Evolutionary conservation across 768 basidiomycete genomes (phyloP).

Genomic region (Amanita subjunquillea): DNA sequence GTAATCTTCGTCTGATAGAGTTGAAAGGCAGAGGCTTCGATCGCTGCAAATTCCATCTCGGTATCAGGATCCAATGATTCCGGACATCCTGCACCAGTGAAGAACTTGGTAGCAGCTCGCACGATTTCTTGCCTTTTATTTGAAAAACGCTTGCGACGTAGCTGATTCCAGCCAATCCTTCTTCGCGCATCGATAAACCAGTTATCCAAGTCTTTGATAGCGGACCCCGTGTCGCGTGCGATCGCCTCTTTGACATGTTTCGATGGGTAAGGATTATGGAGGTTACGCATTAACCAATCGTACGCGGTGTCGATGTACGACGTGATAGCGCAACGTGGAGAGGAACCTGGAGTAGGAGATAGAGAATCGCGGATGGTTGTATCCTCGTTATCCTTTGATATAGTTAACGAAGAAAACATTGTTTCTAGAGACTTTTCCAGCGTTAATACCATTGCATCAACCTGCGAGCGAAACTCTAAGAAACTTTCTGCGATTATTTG

Average conservation of each 20-base stretch:
- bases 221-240: neutral
- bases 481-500: neutral
- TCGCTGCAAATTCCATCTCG: neutral
- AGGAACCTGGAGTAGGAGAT: neutral
- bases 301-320: conserved; percentile 21
- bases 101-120: conserved; percentile 26
- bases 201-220: conserved; percentile 20
- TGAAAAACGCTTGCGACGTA: conserved; percentile 23
- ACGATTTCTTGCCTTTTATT: conserved; percentile 25
- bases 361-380: neutral
- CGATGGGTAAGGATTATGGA: conserved; percentile 10
- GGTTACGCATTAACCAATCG: conserved; percentile 32
- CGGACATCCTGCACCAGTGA: conserved; percentile 12
- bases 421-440: neutral
- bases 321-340: conserved; percentile 5
- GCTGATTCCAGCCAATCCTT: conserved; percentile 41
- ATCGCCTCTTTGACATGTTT: neutral
- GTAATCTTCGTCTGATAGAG: neutral
- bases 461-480: neutral
- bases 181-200: conserved; percentile 42
- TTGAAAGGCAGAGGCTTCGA: neutral
- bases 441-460: neutral
- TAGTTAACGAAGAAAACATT: neutral
- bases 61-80: conserved; percentile 6
- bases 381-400: neutral